Evolutionary conservation across 306 rosid genomes (phyloP).

Genomic region (Cicer yamashitae): DNA sequence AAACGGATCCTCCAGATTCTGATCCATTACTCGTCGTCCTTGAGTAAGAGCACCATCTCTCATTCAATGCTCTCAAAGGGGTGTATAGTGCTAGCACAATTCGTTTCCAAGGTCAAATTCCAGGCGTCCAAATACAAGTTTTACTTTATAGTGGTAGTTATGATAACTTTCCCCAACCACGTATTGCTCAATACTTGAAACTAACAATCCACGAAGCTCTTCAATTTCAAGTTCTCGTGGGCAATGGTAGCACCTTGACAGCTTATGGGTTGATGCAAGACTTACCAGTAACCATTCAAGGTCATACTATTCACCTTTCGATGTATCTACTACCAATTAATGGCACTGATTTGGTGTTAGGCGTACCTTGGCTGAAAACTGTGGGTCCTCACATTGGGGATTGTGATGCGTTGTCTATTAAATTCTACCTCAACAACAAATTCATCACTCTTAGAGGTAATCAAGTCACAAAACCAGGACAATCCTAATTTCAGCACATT

Average conservation of each 20-base stretch:
- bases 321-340: not conserved
- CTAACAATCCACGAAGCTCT: too few species aligned
- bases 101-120: too few species aligned
- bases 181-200: too few species aligned
- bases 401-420: not conserved
- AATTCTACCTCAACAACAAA: not conserved
- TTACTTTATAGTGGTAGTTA: too few species aligned
- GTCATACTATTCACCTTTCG: not conserved
- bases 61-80: too few species aligned
- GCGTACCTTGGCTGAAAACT: not conserved
- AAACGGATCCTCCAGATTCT: too few species aligned
- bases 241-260: not conserved
- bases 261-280: not conserved
- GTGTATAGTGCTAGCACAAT: too few species aligned
- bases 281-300: not conserved
- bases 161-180: too few species aligned
- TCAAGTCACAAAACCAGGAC: not conserved
- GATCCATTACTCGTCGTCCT: too few species aligned
- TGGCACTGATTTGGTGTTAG: not conserved
- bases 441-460: not conserved
- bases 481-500: not conserved
- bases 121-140: too few species aligned
- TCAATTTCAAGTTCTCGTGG: not conserved
- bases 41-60: too few species aligned
- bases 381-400: not conserved